phyloP scores from a whole-genome alignment of 768 basidiomycete species.

The Boletus rex-veris region DNA sequence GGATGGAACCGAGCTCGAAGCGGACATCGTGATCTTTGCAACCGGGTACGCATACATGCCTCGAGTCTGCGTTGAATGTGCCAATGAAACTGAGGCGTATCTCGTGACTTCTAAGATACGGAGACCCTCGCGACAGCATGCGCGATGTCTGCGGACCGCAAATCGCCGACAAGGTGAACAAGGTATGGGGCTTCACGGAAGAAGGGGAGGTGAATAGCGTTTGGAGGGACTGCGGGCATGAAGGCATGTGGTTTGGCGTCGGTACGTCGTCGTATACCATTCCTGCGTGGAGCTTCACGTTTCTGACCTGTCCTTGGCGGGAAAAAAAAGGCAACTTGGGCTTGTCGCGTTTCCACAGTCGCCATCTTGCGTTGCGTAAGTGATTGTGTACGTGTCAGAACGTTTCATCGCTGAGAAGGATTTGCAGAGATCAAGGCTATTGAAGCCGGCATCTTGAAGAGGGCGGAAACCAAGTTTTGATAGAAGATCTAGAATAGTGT shows the following conservation, averaged over 20 bases:
- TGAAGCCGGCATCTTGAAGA: constrained; percentile 26
- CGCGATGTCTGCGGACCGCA: constrained; percentile 45
- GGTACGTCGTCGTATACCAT: constrained; percentile 17
- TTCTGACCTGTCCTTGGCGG: background rate
- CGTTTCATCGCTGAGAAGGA: background rate
- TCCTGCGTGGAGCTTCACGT: background rate
- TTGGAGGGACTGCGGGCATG: constrained; percentile 32
- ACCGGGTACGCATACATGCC: constrained; percentile 20
- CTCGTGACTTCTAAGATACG: constrained; percentile 35
- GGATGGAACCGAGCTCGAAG: constrained; percentile 24
- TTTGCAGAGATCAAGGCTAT: constrained; percentile 30
- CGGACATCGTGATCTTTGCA: constrained; percentile 33
- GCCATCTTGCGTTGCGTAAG: constrained; percentile 31
- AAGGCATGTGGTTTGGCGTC: constrained; percentile 34
- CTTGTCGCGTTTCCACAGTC: constrained; percentile 29
- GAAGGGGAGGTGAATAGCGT: constrained; percentile 57
- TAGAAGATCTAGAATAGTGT: background rate
- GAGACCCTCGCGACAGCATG: constrained; percentile 41
- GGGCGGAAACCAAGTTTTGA: constrained; percentile 20
- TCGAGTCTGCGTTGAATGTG: background rate
- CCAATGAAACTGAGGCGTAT: background rate
- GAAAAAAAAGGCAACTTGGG: constrained; percentile 20
- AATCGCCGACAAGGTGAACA: constrained; percentile 42
- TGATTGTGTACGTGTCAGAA: background rate
- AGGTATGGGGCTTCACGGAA: constrained; percentile 58